These are phyloP conservation scores for Moesziomyces sp. DNA, from an alignment of 1,284 basidiomycete species.

Conservation along the genomic window DNA sequence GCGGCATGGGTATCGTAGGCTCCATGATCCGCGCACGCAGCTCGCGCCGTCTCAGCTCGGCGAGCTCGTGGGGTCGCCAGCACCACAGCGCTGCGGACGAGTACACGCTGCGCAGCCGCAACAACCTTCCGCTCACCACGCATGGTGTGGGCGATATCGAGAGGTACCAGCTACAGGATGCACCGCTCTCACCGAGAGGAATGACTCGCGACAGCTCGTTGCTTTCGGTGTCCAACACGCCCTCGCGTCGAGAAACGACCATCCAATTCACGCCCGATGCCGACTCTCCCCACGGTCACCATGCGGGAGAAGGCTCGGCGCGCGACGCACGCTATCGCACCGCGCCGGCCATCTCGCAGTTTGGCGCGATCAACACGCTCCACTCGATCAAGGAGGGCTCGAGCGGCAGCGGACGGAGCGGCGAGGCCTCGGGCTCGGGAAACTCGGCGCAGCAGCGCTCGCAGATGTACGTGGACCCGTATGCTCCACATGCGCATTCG, in stretches of 20 bases:
- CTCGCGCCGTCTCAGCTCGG: constrained; percentile 49
- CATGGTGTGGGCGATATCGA: constrained; percentile 35
- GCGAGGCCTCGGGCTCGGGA: constrained; percentile 7
- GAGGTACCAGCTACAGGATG: constrained; percentile 63
- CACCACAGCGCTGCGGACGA: constrained; percentile 54
- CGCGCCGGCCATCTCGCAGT: constrained; percentile 11
- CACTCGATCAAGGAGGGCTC: constrained; percentile 37
- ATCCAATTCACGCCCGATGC: constrained; percentile 50
- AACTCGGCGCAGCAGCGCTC: constrained; percentile 7
- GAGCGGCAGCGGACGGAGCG: constrained; percentile 27
- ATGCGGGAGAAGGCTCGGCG: constrained; percentile 13
- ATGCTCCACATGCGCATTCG: constrained; percentile 25
- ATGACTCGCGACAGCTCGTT: constrained; percentile 9
- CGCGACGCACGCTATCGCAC: not conserved
- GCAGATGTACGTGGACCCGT: constrained; percentile 32
- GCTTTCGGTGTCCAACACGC: constrained; percentile 11
- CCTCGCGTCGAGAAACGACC: constrained; percentile 26
- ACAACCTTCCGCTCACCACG: constrained; percentile 45
- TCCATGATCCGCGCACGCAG: constrained; percentile 64
- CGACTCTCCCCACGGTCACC: constrained; percentile 52
- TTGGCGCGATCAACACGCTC: constrained; percentile 18
- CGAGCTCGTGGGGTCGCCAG: constrained; percentile 30
- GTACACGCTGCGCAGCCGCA: constrained; percentile 37
- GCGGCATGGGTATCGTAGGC: constrained; percentile 65
- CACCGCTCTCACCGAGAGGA: constrained; percentile 45